These are phyloP conservation scores for Senna tora DNA, from an alignment of 306 rosid genomes.

Conservation along the genomic window DNA sequence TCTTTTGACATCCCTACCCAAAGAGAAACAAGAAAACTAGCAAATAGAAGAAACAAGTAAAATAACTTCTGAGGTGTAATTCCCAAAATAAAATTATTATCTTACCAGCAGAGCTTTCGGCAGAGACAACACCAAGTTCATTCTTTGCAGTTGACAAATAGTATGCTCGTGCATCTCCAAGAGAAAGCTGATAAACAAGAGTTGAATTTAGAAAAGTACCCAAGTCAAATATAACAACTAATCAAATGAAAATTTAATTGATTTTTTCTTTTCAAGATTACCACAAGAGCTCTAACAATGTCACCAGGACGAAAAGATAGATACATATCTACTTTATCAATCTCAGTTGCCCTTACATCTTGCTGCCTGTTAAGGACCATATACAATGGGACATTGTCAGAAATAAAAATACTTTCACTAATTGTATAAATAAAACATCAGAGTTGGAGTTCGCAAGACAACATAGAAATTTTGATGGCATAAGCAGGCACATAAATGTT, in stretches of 20 bases:
- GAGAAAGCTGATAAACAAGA: slow-evolving; percentile 71
- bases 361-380: slow-evolving; percentile 65
- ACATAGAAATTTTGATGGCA: neutral
- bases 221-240: slow-evolving; percentile 21
- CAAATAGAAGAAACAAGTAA: neutral
- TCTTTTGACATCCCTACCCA: too few species aligned
- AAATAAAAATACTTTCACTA: slow-evolving; percentile 13
- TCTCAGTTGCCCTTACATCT: slow-evolving; percentile 95
- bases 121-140: slow-evolving; percentile 89
- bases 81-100: slow-evolving; percentile 20
- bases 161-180: slow-evolving; percentile 93
- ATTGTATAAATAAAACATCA: neutral
- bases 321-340: slow-evolving; percentile 95
- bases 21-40: neutral
- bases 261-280: slow-evolving; percentile 39
- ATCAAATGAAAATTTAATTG: neutral
- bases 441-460: slow-evolving; percentile 23
- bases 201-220: slow-evolving; percentile 37
- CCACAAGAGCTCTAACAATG: slow-evolving; percentile 79
- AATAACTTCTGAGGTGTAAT: slow-evolving; percentile 19
- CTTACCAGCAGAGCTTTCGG: slow-evolving; percentile 86
- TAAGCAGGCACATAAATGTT: neutral
- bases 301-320: slow-evolving; percentile 76
- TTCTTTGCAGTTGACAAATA: slow-evolving; percentile 88
- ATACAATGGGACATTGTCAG: neutral